Evolutionary conservation across 176 grass and related monocot genomes (phyloP).

Genomic region (Cymbopogon citratus): DNA sequence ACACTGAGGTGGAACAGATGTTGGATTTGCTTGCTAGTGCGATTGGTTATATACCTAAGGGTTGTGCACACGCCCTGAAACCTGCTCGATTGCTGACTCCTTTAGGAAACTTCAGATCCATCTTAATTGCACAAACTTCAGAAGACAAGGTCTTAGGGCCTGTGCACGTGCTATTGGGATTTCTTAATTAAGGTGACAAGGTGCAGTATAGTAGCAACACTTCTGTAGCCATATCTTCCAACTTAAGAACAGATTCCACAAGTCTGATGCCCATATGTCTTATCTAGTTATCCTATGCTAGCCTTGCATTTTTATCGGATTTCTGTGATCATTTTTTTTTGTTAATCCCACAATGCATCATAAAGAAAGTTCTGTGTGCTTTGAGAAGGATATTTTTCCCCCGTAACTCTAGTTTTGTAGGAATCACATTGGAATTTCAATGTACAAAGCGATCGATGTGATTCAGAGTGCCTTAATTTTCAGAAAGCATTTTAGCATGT

Average conservation of each 20-base stretch:
- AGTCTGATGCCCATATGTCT: not conserved
- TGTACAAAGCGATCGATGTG: not conserved
- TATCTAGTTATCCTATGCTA: not conserved
- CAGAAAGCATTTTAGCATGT: not conserved
- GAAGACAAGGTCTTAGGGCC: no score
- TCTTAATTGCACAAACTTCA: not conserved
- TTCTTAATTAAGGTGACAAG: not conserved
- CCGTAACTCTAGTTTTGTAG: not conserved
- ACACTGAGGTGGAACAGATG: no score
- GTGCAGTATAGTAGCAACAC: not conserved
- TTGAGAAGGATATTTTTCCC: not conserved
- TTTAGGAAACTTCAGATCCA: not conserved
- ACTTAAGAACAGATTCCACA: not conserved
- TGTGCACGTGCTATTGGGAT: no score
- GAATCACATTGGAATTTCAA: not conserved
- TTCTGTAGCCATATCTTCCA: not conserved
- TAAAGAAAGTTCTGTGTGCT: not conserved
- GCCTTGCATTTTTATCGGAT: not conserved
- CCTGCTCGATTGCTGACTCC: not conserved
- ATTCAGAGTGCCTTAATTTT: not conserved
- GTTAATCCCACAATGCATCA: not conserved
- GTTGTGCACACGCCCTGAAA: not conserved
- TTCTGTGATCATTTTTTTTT: not conserved
- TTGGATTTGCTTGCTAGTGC: no score
- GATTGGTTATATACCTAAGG: no score